Percentiles rank a stretch among this genome's conserved stretches.
These are phyloP conservation scores for Erysimum pusillum DNA, from an alignment of 441 rosid species.

Conservation along the genomic window DNA sequence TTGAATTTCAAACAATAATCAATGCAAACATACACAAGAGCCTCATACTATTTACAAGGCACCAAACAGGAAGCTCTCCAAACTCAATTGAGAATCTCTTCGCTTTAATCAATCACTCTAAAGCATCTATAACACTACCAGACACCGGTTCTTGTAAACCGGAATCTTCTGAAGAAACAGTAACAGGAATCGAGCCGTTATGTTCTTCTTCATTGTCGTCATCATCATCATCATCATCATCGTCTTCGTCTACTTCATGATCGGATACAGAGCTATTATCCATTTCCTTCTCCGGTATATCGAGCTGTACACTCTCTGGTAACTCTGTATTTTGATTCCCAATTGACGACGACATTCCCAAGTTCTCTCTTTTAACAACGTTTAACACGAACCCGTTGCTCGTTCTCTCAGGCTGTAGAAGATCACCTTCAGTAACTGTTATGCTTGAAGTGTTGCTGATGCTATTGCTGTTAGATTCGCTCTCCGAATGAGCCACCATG, in stretches of 20 bases:
- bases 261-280: constrained; percentile 78
- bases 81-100: constrained; percentile 10
- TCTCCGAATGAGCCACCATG: constrained; percentile 18
- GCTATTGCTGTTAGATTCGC: constrained; percentile 31
- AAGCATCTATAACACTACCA: constrained; percentile 37
- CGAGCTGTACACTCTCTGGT: constrained; percentile 79
- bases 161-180: constrained; percentile 21
- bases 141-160: constrained; percentile 42
- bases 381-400: constrained; percentile 76
- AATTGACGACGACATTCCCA: constrained; percentile 39
- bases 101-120: constrained; percentile 30
- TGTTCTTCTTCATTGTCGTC: constrained; percentile 16
- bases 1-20: constrained; percentile 28
- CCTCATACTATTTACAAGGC: constrained; percentile 27
- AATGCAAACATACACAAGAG: constrained; percentile 32
- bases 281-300: constrained; percentile 75
- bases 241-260: constrained; percentile 49
- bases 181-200: constrained; percentile 19
- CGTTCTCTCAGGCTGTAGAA: constrained; percentile 79
- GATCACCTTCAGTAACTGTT: constrained; percentile 82
- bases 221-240: constrained; percentile 19
- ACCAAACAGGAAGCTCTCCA: not conserved
- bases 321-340: constrained; percentile 55
- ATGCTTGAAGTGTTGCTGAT: constrained; percentile 63
- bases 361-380: constrained; percentile 72